Base-by-base conservation (phyloP, 2,329 filamentous ascomycete species). In the Ophiocordyceps sinensis region DNA sequence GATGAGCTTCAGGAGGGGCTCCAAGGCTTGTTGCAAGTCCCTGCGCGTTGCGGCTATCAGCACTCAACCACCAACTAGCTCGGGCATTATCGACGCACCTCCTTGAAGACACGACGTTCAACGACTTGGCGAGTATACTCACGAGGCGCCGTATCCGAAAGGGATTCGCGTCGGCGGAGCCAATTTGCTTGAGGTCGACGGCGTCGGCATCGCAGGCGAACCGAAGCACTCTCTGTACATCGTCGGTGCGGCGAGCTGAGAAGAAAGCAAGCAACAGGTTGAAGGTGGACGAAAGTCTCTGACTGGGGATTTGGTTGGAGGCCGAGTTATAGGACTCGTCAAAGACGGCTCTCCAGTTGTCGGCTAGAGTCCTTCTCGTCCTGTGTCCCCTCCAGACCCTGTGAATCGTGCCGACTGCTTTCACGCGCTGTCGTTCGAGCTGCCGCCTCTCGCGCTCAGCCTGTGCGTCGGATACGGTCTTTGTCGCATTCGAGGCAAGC, bases 361-460 rank as follows among this genome's bases (percentile, higher is more conserved):
- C 62, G 47, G 75, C 75, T 46, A 84, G 65, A 39, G 60, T 56
- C 44, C 65, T 70, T 51, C 88, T 75, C 44, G 66, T 68, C 43
- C 60, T 70, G 58, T 93, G 74, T 13, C 87, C 87, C 58, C 89
- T 75, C 88, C 88, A 96, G 60, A 73, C 67, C 49, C 76, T 74
- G 59, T 96, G 91, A 48, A 96, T 77, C 39, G 65, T 71, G 49
- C 74, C 79, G 13, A 77, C 76, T 5, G 88, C 85, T 53, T 79
- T 82, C 39, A 88, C 62, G 44, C 79, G 77, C 38, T 85, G 79
- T 51, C 88, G 74, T 53, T 96, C 87, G 39, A 77, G 77, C 52
- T 94, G 85, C 50, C 91, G 75, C 51, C 79, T 74, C 47, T 80
- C 69, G 28, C 91, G 79, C 51, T 95, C 87, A 51, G 87, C 85